Evolutionary conservation across 2,329 filamentous ascomycete genomes (phyloP).

Genomic region (Aureobasidium sp.): DNA sequence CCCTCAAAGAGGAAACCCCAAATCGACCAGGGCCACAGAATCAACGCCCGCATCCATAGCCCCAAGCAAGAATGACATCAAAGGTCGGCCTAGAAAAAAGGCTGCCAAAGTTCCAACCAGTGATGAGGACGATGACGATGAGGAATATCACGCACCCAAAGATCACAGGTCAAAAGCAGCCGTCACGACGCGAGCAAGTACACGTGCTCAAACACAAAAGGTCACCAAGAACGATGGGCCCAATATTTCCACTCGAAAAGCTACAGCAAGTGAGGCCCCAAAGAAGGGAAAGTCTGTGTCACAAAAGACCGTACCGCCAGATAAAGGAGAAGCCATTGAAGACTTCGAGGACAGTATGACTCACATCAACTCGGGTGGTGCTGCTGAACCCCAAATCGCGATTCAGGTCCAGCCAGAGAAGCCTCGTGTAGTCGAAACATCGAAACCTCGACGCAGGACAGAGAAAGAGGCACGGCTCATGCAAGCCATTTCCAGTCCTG

Average conservation of each 20-base stretch:
- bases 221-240: not conserved
- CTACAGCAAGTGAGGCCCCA: not conserved
- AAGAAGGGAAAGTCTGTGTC: not conserved
- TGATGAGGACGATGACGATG: not conserved
- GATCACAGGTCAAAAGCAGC: not conserved
- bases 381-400: not conserved
- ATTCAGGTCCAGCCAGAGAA: not conserved
- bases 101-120: not conserved
- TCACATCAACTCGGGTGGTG: not conserved
- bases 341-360: not conserved
- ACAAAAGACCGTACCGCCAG: not conserved
- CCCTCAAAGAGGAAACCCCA: not conserved
- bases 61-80: not conserved
- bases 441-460: not conserved
- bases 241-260: not conserved
- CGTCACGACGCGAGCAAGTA: not conserved
- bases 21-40: not conserved
- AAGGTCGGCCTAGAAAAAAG: not conserved
- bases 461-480: not conserved
- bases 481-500: not conserved
- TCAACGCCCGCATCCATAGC: not conserved
- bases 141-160: conserved; percentile 9
- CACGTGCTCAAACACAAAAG: not conserved
- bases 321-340: not conserved
- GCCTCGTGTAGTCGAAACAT: not conserved